These are phyloP conservation scores for Pythium graminicola DNA, from an alignment of 352 stramenopile species.

Conservation along the genomic window DNA sequence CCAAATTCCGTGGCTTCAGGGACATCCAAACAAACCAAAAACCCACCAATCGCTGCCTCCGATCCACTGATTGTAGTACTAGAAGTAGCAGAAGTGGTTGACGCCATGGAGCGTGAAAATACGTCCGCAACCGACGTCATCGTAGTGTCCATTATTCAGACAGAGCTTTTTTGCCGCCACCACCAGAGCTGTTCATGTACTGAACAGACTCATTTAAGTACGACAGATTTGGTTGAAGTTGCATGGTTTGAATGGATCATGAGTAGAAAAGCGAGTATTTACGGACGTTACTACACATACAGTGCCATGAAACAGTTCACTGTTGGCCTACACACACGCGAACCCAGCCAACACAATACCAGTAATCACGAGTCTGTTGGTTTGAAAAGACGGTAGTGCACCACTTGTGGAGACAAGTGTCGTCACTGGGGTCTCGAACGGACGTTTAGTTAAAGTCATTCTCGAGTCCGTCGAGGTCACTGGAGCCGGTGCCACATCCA, in stretches of 20 bases:
- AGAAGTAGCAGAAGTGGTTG: neutral
- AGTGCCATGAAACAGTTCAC: no score
- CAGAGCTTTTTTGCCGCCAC: neutral
- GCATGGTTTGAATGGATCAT: no score
- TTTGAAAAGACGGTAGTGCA: no score
- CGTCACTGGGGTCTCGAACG: neutral
- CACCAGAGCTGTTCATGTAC: conserved; percentile 11
- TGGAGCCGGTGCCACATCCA: neutral
- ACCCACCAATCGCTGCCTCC: conserved; percentile 35
- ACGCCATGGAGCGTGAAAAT: conserved; percentile 14
- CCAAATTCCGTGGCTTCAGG: conserved; percentile 71
- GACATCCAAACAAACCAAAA: conserved; percentile 82
- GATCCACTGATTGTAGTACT: conserved; percentile 1
- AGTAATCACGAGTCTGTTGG: no score
- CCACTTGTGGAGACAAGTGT: no score
- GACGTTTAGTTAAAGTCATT: no score
- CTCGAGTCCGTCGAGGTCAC: neutral
- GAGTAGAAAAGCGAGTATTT: no score
- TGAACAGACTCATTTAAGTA: conserved; percentile 26
- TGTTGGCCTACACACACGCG: no score
- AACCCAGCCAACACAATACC: no score
- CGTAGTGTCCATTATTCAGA: conserved; percentile 1
- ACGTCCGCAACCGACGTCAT: conserved; percentile 14
- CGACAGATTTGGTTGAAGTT: no score
- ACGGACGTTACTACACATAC: no score